Percentiles rank a stretch among this genome's conserved stretches.
phyloP scores from a whole-genome alignment of 2,329 filamentous ascomycete genomes.

The Corynespora cassiicola region DNA sequence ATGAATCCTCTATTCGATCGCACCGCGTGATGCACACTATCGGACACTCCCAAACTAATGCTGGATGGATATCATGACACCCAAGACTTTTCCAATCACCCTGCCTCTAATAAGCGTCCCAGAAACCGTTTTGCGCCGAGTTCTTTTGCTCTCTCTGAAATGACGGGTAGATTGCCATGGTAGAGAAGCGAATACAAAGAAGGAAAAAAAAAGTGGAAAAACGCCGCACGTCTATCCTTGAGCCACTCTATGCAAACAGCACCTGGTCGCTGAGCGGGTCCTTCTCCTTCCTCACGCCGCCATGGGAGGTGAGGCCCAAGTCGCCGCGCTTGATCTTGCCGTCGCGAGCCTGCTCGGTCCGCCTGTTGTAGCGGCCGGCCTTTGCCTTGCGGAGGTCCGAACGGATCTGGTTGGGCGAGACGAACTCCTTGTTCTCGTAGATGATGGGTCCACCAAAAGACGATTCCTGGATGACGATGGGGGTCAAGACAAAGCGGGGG shows the following conservation, averaged over 20 bases:
- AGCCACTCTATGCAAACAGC: conserved; percentile 75
- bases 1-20: too few relatives aligned
- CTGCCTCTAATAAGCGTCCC: too few relatives aligned
- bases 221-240: too few relatives aligned
- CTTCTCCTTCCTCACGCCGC: conserved; percentile 66
- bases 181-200: too few relatives aligned
- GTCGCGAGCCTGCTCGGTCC: conserved; percentile 77
- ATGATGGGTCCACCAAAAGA: conserved; percentile 96
- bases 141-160: too few relatives aligned
- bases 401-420: conserved; percentile 93
- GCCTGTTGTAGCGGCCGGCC: conserved; percentile 77
- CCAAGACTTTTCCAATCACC: too few relatives aligned
- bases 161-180: too few relatives aligned
- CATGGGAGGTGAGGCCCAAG: conserved; percentile 74
- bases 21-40: too few relatives aligned
- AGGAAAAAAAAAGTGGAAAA: too few relatives aligned
- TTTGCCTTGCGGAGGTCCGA: conserved; percentile 78
- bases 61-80: too few relatives aligned
- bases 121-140: too few relatives aligned
- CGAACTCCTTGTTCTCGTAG: conserved; percentile 97
- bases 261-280: conserved; percentile 78
- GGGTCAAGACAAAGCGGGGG: conserved; percentile 88
- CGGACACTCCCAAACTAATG: too few relatives aligned
- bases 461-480: conserved; percentile 93
- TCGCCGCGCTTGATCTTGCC: conserved; percentile 76